Percentiles rank a stretch among this genome's conserved stretches.
phyloP scores from a whole-genome alignment of 169 alveolate genomes.

The Plasmodium vinckei region DNA sequence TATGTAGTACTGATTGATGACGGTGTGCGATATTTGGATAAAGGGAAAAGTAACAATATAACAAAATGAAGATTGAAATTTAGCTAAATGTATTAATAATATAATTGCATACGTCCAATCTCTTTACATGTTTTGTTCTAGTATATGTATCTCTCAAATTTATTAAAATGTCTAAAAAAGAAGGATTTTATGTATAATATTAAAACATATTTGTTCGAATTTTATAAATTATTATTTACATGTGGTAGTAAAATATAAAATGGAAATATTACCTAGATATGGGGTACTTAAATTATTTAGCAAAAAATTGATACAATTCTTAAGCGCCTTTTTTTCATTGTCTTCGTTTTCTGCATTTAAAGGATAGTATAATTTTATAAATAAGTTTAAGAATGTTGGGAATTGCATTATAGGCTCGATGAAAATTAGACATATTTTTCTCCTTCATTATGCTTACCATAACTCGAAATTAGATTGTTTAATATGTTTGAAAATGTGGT shows the following conservation, averaged over 20 bases:
- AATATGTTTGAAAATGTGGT: slow-evolving; percentile 16
- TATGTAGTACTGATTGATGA: too few species aligned
- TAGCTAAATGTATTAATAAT: slow-evolving; percentile 36
- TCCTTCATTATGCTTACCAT: slow-evolving; percentile 1
- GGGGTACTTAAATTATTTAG: slow-evolving; percentile 10
- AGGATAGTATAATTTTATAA: not conserved
- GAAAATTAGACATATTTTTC: not conserved
- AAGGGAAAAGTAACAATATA: too few species aligned
- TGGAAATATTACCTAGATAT: slow-evolving; percentile 15
- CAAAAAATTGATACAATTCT: slow-evolving; percentile 27
- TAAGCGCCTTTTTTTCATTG: slow-evolving; percentile 18
- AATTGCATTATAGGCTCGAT: not conserved
- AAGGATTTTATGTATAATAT: slow-evolving; percentile 12
- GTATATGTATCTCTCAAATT: slow-evolving; percentile 26
- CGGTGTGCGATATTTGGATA: too few species aligned
- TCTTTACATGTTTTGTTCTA: slow-evolving; percentile 50
- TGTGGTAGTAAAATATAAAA: not conserved
- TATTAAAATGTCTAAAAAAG: slow-evolving; percentile 18
- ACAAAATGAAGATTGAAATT: not conserved
- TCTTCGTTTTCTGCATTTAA: slow-evolving; percentile 17
- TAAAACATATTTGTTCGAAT: not conserved
- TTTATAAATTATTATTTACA: not conserved
- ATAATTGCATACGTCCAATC: slow-evolving; percentile 45
- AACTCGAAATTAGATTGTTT: slow-evolving; percentile 11
- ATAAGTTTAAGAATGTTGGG: not conserved